phyloP scores from a whole-genome alignment of 768 basidiomycete species.

The Amanita fuliginea region DNA sequence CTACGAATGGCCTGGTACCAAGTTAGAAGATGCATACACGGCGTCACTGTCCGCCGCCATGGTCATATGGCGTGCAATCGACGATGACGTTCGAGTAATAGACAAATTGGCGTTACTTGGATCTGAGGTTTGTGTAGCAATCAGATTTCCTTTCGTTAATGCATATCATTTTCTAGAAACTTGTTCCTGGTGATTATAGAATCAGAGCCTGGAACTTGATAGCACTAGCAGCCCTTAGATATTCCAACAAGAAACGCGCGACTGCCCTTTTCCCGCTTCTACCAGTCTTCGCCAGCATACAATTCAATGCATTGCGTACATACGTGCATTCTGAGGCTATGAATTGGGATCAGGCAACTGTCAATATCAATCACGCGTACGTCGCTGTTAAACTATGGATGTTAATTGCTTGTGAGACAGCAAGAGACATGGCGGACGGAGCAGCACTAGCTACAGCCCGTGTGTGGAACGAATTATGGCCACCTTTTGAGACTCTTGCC shows the following conservation, averaged over 20 bases:
- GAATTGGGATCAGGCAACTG: constrained; percentile 31
- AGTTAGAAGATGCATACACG: constrained; percentile 40
- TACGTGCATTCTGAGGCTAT: constrained; percentile 25
- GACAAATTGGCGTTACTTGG: constrained; percentile 24
- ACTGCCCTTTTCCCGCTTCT: constrained; percentile 39
- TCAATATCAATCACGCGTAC: constrained; percentile 60
- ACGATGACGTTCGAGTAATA: constrained; percentile 30
- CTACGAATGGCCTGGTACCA: constrained; percentile 32
- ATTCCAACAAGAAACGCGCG: constrained; percentile 23
- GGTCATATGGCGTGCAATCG: constrained; percentile 38
- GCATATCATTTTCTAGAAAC: constrained; percentile 19
- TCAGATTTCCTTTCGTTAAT: not conserved
- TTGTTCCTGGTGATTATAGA: constrained; percentile 19
- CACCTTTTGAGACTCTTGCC: constrained; percentile 48
- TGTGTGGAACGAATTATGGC: constrained; percentile 75
- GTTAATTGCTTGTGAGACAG: constrained; percentile 36
- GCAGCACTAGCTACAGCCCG: constrained; percentile 21
- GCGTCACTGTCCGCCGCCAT: constrained; percentile 41
- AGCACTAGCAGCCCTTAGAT: constrained; percentile 39
- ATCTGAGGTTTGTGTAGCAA: constrained; percentile 21
- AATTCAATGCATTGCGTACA: constrained; percentile 32
- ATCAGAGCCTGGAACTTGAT: constrained; percentile 62
- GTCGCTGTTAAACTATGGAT: constrained; percentile 65
- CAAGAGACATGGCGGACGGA: constrained; percentile 15
- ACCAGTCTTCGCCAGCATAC: constrained; percentile 33